These are phyloP conservation scores for Hymenoscyphus salicellus DNA, from an alignment of 2,329 filamentous ascomycete species.

Conservation along the genomic window DNA sequence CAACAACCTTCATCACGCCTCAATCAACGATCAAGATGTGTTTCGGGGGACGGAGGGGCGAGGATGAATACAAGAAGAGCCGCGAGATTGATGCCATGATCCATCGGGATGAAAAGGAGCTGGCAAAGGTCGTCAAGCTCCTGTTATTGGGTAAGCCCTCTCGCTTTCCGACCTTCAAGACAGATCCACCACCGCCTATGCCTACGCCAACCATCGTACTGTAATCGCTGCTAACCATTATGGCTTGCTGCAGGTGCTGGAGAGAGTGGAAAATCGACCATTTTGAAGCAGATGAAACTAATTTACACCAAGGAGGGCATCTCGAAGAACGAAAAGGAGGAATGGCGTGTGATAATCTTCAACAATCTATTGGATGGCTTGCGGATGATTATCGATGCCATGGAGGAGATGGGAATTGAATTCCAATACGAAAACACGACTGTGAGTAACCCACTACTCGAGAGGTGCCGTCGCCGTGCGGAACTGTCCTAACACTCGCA, in stretches of 20 bases:
- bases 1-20: slow-evolving; percentile 17
- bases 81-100: slow-evolving; percentile 83
- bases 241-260: slow-evolving; percentile 67
- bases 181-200: not conserved
- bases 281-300: slow-evolving; percentile 98
- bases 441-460: slow-evolving; percentile 49
- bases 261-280: slow-evolving; percentile 93
- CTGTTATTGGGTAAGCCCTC: slow-evolving; percentile 74
- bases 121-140: slow-evolving; percentile 88
- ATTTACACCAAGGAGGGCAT: slow-evolving; percentile 87
- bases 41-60: slow-evolving; percentile 52
- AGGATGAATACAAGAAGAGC: slow-evolving; percentile 52
- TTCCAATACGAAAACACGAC: slow-evolving; percentile 79
- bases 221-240: slow-evolving; percentile 20
- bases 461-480: not conserved
- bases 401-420: slow-evolving; percentile 77
- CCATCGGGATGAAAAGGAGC: slow-evolving; percentile 80
- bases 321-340: slow-evolving; percentile 80
- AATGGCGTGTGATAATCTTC: slow-evolving; percentile 94
- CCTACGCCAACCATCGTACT: not conserved
- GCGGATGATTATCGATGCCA: slow-evolving; percentile 84
- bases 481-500: slow-evolving; percentile 38
- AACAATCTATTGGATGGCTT: slow-evolving; percentile 92
- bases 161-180: slow-evolving; percentile 11
- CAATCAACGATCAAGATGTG: slow-evolving; percentile 51